Evolutionary conservation across 2,329 filamentous ascomycete genomes (phyloP).

Genomic region (Beauveria caledonica): DNA sequence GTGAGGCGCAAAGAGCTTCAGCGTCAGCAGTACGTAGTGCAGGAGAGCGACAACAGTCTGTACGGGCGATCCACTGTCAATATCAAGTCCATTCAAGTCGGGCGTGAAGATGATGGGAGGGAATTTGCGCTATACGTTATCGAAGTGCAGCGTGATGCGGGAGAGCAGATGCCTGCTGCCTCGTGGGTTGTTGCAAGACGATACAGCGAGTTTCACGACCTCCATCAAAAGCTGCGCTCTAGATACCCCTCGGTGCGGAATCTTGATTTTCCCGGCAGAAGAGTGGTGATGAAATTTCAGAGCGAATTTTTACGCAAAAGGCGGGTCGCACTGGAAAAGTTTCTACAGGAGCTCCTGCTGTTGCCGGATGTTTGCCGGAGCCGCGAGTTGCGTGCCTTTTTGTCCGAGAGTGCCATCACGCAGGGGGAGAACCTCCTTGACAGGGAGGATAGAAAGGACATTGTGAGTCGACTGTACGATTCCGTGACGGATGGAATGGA

Average conservation of each 20-base stretch:
- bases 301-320: conserved; percentile 92
- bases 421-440: conserved; percentile 49
- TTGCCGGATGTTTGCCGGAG: conserved; percentile 92
- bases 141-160: conserved; percentile 82
- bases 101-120: conserved; percentile 81
- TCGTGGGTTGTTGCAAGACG: conserved; percentile 87
- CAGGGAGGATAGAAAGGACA: conserved; percentile 65
- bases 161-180: conserved; percentile 93
- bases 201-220: conserved; percentile 94
- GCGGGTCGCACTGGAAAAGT: conserved; percentile 73
- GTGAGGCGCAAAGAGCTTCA: conserved; percentile 92
- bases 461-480: conserved; percentile 91
- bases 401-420: conserved; percentile 78
- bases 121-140: conserved; percentile 92
- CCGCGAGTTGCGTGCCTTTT: conserved; percentile 81
- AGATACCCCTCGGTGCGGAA: conserved; percentile 82
- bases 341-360: conserved; percentile 71
- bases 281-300: conserved; percentile 93
- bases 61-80: conserved; percentile 84
- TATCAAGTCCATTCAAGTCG: conserved; percentile 90
- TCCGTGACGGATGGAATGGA: conserved; percentile 98
- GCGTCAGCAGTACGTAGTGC: conserved; percentile 90
- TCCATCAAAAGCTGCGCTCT: conserved; percentile 79
- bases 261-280: conserved; percentile 83
- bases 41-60: conserved; percentile 95